These are phyloP conservation scores for Paulownia fortunei DNA, from an alignment of 257 asterid genomes.

Conservation along the genomic window DNA sequence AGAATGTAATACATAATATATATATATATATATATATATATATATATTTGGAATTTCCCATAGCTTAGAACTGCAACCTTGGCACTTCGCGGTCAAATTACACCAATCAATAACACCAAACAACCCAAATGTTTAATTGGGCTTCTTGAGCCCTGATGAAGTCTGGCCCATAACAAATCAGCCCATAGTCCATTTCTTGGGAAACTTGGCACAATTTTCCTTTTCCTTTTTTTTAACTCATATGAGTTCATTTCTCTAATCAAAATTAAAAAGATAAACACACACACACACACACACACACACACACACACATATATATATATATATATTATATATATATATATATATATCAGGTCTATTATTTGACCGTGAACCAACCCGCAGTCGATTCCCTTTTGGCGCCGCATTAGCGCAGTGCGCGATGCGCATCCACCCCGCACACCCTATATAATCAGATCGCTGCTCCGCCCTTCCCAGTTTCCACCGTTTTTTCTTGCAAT, in stretches of 20 bases:
- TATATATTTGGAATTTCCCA: no score
- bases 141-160: not conserved
- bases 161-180: not conserved
- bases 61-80: not conserved
- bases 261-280: no score
- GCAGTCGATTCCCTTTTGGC: constrained; percentile 41
- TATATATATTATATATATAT: no score
- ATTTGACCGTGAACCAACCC: constrained; percentile 25
- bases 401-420: constrained; percentile 44
- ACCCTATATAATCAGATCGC: constrained; percentile 19
- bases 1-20: no score
- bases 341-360: no score
- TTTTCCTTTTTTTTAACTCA: no score
- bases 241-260: no score
- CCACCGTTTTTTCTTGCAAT: constrained; percentile 30
- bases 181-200: not conserved
- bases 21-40: no score
- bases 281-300: no score
- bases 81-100: no score
- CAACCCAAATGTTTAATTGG: not conserved
- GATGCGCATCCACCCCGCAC: constrained; percentile 17
- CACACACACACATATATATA: no score
- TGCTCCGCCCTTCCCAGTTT: not conserved
- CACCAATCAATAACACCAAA: not conserved
- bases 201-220: no score